A percentile compares a stretch with the other conserved stretches of the same genome.
phyloP scores from a whole-genome alignment of 306 rosid species.

The Senna tora region DNA sequence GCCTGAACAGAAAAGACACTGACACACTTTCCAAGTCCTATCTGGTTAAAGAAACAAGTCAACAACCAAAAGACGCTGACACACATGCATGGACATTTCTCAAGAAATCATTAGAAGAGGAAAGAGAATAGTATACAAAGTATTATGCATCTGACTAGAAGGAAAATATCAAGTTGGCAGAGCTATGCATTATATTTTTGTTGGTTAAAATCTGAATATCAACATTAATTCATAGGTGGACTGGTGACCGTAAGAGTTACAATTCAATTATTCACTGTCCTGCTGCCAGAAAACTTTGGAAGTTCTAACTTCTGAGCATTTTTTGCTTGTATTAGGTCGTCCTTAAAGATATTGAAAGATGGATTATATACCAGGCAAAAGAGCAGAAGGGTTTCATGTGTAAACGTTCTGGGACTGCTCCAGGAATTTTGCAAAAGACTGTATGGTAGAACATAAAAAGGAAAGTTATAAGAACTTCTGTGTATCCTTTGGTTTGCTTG shows the following conservation, averaged over 20 bases:
- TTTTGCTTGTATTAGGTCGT: neutral
- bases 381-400: neutral
- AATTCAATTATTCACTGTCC: slow-evolving; percentile 3
- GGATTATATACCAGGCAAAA: slow-evolving; percentile 17
- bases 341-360: slow-evolving; percentile 10
- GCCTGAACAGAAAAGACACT: neutral
- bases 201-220: slow-evolving; percentile 20
- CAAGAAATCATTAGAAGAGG: neutral
- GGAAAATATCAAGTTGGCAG: neutral
- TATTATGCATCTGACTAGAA: neutral
- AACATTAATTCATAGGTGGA: neutral
- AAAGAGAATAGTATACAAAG: neutral
- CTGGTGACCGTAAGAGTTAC: slow-evolving; percentile 25
- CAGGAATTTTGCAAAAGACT: neutral
- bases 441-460: slow-evolving; percentile 3
- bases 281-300: slow-evolving; percentile 11
- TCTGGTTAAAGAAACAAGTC: neutral
- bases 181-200: neutral
- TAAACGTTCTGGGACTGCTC: slow-evolving; percentile 6
- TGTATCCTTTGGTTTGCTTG: slow-evolving; percentile 9
- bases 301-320: slow-evolving; percentile 7
- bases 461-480: slow-evolving; percentile 24
- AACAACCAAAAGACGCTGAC: neutral
- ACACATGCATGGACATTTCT: neutral
- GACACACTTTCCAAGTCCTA: neutral